These are phyloP conservation scores for Tricladium varicosporioides DNA, from an alignment of 2,329 filamentous ascomycete species.

Conservation along the genomic window DNA sequence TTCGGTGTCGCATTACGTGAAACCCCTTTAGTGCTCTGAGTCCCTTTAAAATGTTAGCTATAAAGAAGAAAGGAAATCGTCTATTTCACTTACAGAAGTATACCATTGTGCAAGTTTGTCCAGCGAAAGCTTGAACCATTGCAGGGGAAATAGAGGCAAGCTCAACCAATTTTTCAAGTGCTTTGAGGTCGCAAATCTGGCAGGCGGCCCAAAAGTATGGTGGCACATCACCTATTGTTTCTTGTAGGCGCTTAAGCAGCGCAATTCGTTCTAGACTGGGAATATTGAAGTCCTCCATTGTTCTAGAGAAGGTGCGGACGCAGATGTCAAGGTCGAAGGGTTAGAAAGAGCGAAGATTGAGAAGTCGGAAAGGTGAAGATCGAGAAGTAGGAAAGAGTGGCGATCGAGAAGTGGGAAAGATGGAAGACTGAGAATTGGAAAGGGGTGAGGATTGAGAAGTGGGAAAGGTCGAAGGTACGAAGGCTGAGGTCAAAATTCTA, in stretches of 20 bases:
- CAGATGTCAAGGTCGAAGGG: no score
- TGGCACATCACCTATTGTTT: slow-evolving; percentile 11
- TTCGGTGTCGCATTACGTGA: slow-evolving; percentile 8
- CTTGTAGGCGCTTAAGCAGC: slow-evolving; percentile 15
- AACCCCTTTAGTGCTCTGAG: slow-evolving; percentile 2
- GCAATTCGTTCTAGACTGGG: slow-evolving; percentile 14
- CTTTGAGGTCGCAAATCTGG: slow-evolving; percentile 17
- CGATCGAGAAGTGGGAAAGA: no score
- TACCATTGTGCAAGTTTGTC: slow-evolving; percentile 11
- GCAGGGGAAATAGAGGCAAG: not conserved
- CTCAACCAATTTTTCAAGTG: slow-evolving; percentile 13
- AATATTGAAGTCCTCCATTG: slow-evolving; percentile 20
- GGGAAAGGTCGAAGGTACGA: no score
- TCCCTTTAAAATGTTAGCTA: slow-evolving; percentile 19
- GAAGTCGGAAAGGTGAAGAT: no score
- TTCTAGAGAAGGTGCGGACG: not conserved
- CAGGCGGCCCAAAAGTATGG: slow-evolving; percentile 21
- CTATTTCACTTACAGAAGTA: slow-evolving; percentile 16
- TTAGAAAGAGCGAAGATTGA: no score
- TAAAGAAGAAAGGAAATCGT: slow-evolving; percentile 1
- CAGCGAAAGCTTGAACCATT: slow-evolving; percentile 5
- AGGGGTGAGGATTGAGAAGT: no score
- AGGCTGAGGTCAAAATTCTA: no score
- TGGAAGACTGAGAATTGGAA: no score
- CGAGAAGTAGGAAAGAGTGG: no score